These are phyloP conservation scores for Penicillium bialowiezense DNA, from an alignment of 495 filamentous ascomycete species.

Conservation along the genomic window DNA sequence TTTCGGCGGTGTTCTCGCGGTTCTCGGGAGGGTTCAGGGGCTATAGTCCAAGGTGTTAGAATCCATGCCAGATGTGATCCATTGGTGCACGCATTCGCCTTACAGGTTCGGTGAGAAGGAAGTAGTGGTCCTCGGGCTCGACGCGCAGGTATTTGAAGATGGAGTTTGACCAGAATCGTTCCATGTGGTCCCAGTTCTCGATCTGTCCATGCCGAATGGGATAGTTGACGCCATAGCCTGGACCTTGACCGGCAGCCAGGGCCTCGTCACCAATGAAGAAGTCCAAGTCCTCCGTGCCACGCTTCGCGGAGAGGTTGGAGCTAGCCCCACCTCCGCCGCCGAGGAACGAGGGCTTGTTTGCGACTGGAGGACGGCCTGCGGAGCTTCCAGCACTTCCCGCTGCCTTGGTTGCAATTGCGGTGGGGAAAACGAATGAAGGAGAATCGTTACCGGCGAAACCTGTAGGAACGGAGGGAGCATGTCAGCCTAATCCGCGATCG, in stretches of 20 bases:
- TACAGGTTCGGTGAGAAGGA: slow-evolving; percentile 95
- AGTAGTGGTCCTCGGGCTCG: slow-evolving; percentile 97
- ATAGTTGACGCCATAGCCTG: slow-evolving; percentile 94
- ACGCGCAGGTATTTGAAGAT: slow-evolving; percentile 99
- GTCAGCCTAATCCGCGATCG: slow-evolving; percentile 33
- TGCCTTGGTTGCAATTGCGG: slow-evolving; percentile 94
- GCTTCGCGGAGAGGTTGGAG: slow-evolving; percentile 83
- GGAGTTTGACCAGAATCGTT: slow-evolving; percentile 98
- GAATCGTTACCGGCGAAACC: slow-evolving; percentile 99
- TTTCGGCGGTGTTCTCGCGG: slow-evolving; percentile 97
- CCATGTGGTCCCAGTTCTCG: slow-evolving; percentile 99
- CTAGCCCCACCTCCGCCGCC: slow-evolving; percentile 81
- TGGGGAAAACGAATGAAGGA: slow-evolving; percentile 98
- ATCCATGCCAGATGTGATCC: background rate
- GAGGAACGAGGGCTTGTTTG: slow-evolving; percentile 90
- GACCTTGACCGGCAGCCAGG: slow-evolving; percentile 75
- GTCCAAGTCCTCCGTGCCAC: slow-evolving; percentile 95
- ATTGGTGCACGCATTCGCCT: slow-evolving; percentile 22
- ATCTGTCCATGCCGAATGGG: slow-evolving; percentile 97
- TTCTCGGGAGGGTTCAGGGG: slow-evolving; percentile 98
- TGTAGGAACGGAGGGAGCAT: slow-evolving; percentile 30
- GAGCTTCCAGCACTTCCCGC: slow-evolving; percentile 67
- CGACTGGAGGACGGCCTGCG: slow-evolving; percentile 83
- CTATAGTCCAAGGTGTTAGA: slow-evolving; percentile 42
- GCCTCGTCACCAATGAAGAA: slow-evolving; percentile 99